These are phyloP conservation scores for Raffaelea deltoideospora DNA, from an alignment of 2,329 filamentous ascomycete genomes.

Conservation along the genomic window DNA sequence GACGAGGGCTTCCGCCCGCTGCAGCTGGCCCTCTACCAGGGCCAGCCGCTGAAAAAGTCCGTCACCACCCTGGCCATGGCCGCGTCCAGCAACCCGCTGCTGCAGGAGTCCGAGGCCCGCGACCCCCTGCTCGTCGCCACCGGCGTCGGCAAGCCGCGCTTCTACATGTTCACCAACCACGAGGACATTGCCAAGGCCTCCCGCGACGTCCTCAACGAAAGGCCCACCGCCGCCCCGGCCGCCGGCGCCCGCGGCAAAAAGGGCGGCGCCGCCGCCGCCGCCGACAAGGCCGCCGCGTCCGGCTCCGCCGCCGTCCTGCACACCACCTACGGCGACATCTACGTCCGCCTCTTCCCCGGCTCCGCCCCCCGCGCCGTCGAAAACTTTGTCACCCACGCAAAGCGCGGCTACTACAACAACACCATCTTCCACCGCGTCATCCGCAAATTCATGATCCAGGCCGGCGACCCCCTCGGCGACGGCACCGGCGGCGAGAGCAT, in stretches of 20 bases:
- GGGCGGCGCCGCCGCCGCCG: slow-evolving; percentile 9
- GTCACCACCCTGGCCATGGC: slow-evolving; percentile 95
- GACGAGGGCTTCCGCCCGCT: slow-evolving; percentile 80
- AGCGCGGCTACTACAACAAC: slow-evolving; percentile 89
- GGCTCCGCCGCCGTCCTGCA: slow-evolving; percentile 75
- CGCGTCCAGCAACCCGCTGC: slow-evolving; percentile 78
- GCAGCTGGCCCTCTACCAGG: slow-evolving; percentile 80
- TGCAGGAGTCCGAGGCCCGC: slow-evolving; percentile 79
- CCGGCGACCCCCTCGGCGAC: slow-evolving; percentile 73
- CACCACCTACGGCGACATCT: slow-evolving; percentile 87
- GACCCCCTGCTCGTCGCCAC: slow-evolving; percentile 83
- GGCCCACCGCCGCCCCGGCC: slow-evolving; percentile 37
- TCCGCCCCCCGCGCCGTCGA: slow-evolving; percentile 90
- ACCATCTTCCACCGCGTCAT: slow-evolving; percentile 97
- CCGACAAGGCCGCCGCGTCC: slow-evolving; percentile 42
- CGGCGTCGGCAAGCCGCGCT: slow-evolving; percentile 73
- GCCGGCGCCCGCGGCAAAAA: slow-evolving; percentile 37
- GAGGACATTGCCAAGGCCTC: slow-evolving; percentile 62
- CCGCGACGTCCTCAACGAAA: slow-evolving; percentile 90
- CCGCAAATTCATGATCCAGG: slow-evolving; percentile 94
- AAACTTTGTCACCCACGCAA: slow-evolving; percentile 88
- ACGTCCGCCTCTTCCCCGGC: slow-evolving; percentile 82
- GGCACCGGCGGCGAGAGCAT: slow-evolving; percentile 84
- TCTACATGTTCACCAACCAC: slow-evolving; percentile 97
- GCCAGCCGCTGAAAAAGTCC: slow-evolving; percentile 85